phyloP scores from a whole-genome alignment of 2,329 filamentous ascomycete genomes.

The Leptographium procerum region DNA sequence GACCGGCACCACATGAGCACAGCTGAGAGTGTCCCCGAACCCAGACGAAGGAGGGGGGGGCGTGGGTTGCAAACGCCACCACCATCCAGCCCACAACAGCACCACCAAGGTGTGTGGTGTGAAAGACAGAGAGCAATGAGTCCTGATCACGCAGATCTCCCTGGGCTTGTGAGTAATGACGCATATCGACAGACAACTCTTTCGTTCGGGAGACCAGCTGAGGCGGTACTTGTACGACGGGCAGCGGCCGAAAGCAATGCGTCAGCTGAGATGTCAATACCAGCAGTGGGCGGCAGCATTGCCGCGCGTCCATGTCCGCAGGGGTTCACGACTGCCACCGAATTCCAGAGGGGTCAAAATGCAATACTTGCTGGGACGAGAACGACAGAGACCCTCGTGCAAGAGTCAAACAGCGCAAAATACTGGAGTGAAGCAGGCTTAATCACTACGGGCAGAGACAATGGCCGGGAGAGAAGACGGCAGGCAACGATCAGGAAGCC shows the following conservation, averaged over 20 bases:
- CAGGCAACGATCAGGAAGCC: background rate
- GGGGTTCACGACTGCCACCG: background rate
- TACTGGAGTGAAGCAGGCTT: background rate
- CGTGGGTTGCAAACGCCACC: slow-evolving; percentile 8
- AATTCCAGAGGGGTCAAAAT: background rate
- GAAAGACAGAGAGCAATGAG: background rate
- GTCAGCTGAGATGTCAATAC: background rate
- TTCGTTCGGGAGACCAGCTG: slow-evolving; percentile 1
- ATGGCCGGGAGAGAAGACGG: background rate
- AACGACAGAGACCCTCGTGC: background rate
- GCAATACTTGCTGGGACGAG: background rate
- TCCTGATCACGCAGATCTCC: background rate
- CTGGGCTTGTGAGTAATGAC: slow-evolving; percentile 2
- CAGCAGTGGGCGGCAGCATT: background rate
- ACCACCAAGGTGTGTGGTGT: background rate
- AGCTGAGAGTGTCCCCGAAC: background rate
- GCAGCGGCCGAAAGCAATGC: background rate
- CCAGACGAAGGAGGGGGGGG: background rate
- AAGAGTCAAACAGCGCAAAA: background rate
- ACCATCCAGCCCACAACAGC: slow-evolving; percentile 1
- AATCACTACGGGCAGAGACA: background rate
- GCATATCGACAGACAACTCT: slow-evolving; percentile 8
- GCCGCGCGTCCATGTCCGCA: background rate
- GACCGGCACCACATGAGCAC: background rate
- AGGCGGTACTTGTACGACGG: background rate